These are phyloP conservation scores for Aspergillus thermomutatus DNA, from an alignment of 2,329 filamentous ascomycete species.

Conservation along the genomic window DNA sequence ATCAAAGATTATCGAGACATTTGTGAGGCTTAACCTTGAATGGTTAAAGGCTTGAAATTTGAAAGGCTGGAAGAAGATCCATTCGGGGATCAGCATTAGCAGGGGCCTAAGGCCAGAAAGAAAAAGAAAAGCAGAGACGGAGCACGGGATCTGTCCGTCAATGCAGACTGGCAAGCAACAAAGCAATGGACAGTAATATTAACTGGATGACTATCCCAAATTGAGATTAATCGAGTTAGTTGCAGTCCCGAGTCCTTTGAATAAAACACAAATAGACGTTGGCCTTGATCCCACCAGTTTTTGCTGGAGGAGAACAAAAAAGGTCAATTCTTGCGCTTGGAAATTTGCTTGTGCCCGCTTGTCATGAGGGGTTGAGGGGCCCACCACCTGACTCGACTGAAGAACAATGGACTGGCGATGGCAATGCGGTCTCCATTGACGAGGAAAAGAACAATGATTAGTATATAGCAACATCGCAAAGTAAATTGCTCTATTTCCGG, in stretches of 20 bases:
- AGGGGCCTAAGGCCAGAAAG: background rate
- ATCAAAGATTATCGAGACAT: background rate
- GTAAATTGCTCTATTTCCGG: background rate
- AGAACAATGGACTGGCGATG: conserved; percentile 2
- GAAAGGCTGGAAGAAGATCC: background rate
- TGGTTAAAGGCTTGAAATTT: background rate
- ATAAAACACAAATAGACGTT: background rate
- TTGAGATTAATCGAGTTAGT: background rate
- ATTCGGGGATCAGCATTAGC: background rate
- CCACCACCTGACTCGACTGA: conserved; percentile 4
- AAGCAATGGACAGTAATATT: background rate
- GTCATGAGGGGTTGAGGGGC: background rate
- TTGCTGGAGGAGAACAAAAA: background rate
- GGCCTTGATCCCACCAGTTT: background rate
- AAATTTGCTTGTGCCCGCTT: background rate
- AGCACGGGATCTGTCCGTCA: background rate
- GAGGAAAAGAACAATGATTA: conserved; percentile 2
- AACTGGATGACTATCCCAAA: background rate
- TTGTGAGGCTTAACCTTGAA: background rate
- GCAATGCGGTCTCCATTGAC: background rate
- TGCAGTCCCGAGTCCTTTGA: background rate
- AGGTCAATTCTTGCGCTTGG: background rate
- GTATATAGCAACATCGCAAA: background rate
- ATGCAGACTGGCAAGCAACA: background rate
- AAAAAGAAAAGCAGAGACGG: background rate